Evolutionary conservation across 768 basidiomycete genomes (phyloP).

Genomic region (Mrakia frigida): DNA sequence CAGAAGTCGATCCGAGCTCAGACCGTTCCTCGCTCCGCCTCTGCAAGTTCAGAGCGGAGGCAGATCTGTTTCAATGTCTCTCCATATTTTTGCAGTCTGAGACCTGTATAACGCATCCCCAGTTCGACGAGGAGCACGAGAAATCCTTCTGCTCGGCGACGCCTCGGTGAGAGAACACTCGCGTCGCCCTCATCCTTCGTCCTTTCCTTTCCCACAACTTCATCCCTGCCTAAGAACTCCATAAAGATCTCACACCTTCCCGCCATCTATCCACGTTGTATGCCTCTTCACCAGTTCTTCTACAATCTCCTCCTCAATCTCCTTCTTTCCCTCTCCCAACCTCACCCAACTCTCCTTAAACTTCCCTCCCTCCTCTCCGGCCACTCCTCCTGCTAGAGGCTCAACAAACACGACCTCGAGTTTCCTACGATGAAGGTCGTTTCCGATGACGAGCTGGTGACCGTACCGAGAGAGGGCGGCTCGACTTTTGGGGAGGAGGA

Average conservation of each 20-base stretch:
- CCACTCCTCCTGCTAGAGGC: constrained; percentile 33
- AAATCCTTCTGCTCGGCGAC: no score
- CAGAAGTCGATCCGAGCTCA: no score
- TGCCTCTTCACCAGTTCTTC: constrained; percentile 69
- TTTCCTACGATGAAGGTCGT: constrained; percentile 87
- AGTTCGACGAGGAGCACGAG: no score
- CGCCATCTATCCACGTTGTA: constrained; percentile 53
- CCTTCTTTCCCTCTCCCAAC: constrained; percentile 49
- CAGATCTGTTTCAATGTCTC: no score
- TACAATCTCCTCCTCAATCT: constrained; percentile 93
- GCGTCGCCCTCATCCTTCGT: no score
- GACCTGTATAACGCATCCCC: no score
- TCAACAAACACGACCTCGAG: constrained; percentile 88
- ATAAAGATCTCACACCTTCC: no score
- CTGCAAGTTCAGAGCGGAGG: no score
- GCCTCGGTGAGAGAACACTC: no score
- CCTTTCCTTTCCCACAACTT: no score
- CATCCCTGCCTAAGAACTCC: no score
- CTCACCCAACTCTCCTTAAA: constrained; percentile 45
- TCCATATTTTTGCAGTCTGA: no score
- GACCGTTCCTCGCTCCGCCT: background rate
- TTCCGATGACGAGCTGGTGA: constrained; percentile 95
- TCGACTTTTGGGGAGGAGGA: constrained; percentile 86
- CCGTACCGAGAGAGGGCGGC: constrained; percentile 87
- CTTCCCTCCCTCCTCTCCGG: constrained; percentile 20